Evolutionary conservation across 768 basidiomycete species (phyloP), one percentile per base, ranked within the genome.

Genomic region (Tricholoma saponaceum): DNA sequence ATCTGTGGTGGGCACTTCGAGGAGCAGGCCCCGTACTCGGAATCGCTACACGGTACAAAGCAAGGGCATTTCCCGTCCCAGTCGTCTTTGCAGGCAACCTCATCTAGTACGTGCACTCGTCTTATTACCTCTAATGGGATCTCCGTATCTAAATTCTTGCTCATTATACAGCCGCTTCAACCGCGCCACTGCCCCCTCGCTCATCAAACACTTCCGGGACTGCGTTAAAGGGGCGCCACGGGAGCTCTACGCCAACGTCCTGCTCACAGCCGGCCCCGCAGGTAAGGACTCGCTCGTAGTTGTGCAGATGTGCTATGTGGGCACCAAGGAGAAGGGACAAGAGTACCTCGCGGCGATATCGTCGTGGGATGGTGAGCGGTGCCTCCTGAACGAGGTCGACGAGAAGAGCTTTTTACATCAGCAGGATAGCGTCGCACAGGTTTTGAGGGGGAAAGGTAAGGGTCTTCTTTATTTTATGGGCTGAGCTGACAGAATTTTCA

Each of bases 81-180:
- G 85, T 92, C 6, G 92, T 95, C 3, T 95, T 92, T 64, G 92
- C 95, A 9, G 95, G 95, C 2, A 96, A 94, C 67, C 77, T 96
- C 43, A 87, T 97, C 61, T 96, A 93, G 93, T 93, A 64, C 66
- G 90, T 78, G 51, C 28, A 8, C 22, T 28, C 22, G 22, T 41
- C 20, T 0, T 23, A 1, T 53, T 20, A 30, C 14, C 2, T 7
- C 26, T 26, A 13, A 39, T 28, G 18, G 39, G 7, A 47, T 8
- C 4, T 54, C 63, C 62, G 33, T 56, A 23, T 16, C 56, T 61
- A 51, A 46, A 46, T 7, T 5, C 23, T 46, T 46, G 44, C 28
- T 5, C 13, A 44, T 9, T 8, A 47, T 60, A 6, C 65, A 95
- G 93, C 70, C 89, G 91, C 35, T 97, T 96, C 75, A 86, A 92